phyloP scores from a whole-genome alignment of 169 alveolate species.

The Eimeria maxima region DNA sequence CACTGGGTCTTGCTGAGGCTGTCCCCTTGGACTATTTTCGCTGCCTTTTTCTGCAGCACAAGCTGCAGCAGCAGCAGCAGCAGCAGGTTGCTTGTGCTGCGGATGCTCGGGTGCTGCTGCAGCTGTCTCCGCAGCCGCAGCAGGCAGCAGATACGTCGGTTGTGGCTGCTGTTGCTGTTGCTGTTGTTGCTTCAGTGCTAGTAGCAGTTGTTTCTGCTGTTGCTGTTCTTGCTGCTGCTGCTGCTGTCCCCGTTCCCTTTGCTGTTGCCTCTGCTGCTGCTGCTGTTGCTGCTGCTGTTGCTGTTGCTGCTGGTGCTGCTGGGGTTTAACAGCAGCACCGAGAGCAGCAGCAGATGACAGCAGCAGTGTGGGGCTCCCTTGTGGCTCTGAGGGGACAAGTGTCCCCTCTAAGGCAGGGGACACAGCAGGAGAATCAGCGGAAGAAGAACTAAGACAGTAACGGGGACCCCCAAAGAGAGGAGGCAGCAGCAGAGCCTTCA shows the following conservation, averaged over 20 bases:
- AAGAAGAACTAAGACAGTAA: slow-evolving; percentile 15
- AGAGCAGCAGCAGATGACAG: not conserved
- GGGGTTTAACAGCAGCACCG: not conserved
- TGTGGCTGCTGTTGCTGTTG: not conserved
- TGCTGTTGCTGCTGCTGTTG: slow-evolving; percentile 50
- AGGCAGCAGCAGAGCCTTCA: not conserved
- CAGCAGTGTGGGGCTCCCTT: slow-evolving; percentile 14
- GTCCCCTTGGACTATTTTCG: not conserved
- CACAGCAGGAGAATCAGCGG: slow-evolving; percentile 37
- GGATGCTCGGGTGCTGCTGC: not conserved
- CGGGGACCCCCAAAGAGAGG: slow-evolving; percentile 49
- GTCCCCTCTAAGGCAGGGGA: slow-evolving; percentile 38
- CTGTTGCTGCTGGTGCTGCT: slow-evolving; percentile 48
- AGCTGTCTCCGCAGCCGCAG: not conserved
- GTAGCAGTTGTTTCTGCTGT: not conserved
- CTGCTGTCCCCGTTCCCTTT: slow-evolving; percentile 14
- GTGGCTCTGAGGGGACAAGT: slow-evolving; percentile 26
- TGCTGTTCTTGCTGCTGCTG: not conserved
- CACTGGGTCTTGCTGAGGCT: not conserved
- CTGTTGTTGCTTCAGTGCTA: not conserved
- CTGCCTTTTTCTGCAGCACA: not conserved
- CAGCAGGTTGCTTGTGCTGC: not conserved
- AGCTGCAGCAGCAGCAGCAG: not conserved
- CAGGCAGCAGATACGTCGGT: no score
- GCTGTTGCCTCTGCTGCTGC: not conserved